Conservation (phyloP, 257 asterid species). For the Solanum clarkiae region DNA sequence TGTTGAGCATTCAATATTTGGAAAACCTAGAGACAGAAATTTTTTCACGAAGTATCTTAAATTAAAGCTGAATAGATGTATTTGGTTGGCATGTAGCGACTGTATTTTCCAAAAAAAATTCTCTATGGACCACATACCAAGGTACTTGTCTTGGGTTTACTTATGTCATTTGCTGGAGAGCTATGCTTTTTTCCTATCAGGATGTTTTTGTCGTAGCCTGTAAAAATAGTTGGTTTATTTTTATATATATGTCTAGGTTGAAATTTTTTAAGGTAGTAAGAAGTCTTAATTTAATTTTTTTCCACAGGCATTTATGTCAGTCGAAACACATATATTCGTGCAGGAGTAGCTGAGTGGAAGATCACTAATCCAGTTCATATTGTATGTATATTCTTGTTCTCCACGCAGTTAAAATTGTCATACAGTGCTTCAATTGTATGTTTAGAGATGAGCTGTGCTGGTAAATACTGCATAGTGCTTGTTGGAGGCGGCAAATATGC, state of each 20-base stretch:
- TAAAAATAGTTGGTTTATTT: not conserved
- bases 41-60: not conserved
- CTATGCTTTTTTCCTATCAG: not conserved
- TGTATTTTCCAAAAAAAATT: not conserved
- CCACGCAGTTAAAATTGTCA: not conserved
- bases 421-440: not conserved
- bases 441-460: not conserved
- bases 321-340: slow-evolving; percentile 88
- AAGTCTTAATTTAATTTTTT: not conserved
- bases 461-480: not conserved
- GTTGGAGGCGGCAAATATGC: not conserved
- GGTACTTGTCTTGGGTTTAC: not conserved
- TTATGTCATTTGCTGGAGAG: not conserved
- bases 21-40: not conserved
- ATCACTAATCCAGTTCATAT: slow-evolving; percentile 85
- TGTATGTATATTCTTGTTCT: slow-evolving; percentile 36
- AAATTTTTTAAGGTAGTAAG: not conserved
- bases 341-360: slow-evolving; percentile 92
- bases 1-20: not conserved
- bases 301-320: slow-evolving; percentile 78
- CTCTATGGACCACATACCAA: not conserved
- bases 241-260: not conserved
- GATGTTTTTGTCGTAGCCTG: not conserved
- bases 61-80: not conserved
- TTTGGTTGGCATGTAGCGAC: not conserved